Evolutionary conservation across 2,329 filamentous ascomycete genomes (phyloP).

Genomic region (Pseudopyrenochaeta lycopersici): DNA sequence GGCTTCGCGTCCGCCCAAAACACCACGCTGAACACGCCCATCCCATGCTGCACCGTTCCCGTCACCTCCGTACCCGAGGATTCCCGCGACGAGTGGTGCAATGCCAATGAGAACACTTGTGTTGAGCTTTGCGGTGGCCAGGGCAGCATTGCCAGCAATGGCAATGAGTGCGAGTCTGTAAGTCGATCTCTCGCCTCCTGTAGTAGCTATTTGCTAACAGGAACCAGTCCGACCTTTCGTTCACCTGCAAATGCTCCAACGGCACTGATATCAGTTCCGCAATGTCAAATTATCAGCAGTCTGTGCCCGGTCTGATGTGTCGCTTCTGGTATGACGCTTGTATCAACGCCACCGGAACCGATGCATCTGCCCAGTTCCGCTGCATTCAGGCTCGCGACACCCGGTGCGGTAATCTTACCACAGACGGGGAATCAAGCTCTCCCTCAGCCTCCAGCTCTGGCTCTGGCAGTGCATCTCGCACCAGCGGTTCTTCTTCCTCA

Average conservation of each 20-base stretch:
- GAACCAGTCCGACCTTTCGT: conserved; percentile 60
- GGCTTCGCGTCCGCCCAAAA: conserved; percentile 57
- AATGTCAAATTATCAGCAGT: conserved; percentile 61
- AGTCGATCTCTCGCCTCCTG: conserved; percentile 30
- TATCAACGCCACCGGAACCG: conserved; percentile 49
- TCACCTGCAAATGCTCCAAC: conserved; percentile 66
- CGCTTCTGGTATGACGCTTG: conserved; percentile 58
- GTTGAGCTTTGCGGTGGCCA: conserved; percentile 64
- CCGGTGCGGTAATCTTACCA: conserved; percentile 62
- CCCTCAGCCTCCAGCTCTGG: conserved; percentile 35
- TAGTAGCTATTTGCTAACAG: conserved; percentile 24
- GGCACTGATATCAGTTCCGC: conserved; percentile 58
- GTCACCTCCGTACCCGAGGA: conserved; percentile 49
- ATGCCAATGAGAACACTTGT: conserved; percentile 67
- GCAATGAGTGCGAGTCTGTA: conserved; percentile 67
- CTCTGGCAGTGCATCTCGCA: conserved; percentile 31
- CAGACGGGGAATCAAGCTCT: conserved; percentile 30
- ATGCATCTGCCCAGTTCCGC: conserved; percentile 46
- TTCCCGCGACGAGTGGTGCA: conserved; percentile 63
- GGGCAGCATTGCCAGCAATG: conserved; percentile 50
- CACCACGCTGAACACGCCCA: conserved; percentile 42
- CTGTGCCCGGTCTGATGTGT: conserved; percentile 70
- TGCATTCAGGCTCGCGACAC: conserved; percentile 56
- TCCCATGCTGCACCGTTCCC: conserved; percentile 55
- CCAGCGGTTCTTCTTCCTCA: conserved; percentile 33